Evolutionary conservation across 768 basidiomycete genomes (phyloP), one percentile per base, ranked within the genome.

Genomic region (Rhizopogon roseolus): DNA sequence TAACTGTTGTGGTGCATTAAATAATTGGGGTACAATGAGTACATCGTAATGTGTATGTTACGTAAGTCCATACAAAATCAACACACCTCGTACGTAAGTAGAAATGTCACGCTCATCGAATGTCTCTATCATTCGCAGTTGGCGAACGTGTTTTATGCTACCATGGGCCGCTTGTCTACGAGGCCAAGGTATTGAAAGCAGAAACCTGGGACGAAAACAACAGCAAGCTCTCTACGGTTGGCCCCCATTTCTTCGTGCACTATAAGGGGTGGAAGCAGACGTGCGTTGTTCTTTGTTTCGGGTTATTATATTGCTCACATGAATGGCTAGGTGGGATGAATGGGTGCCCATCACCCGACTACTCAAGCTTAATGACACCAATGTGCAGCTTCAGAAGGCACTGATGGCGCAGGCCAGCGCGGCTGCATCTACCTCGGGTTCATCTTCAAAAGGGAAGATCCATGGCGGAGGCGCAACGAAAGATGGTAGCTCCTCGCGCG

Each of bases 181-280:
- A 96, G 71, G 95, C 95, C 10, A 96, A 98, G 70, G 77, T 98
- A n/a, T 79, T 95, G 60, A 79, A 84, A 60, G 66, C 69, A 10
- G 83, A 86, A 55, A 77, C 73, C 39, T 86, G 84, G 71, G 82
- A 85, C 54, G 85, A 87, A 60, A 69, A 75, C 16, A 84, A 75
- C 52, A 80, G 85, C 1, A 76, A 81, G 40, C 77, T 81, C 5
- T 82, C 84, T 6, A 66, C 70, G 9, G 68, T 80, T 2, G 96
- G 95, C 6, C 81, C 84, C 4, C 92, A 96, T 62, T 98, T 92
- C 71, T 86, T 90, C 56, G 95, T 99, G 38, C 97, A 99, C 69
- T 99, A 99, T 78, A 97, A 98, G 71, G 97, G 97, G 8, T 99
- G 97, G 97, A 99, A 98, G 68, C 90, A 93, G 69, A 95, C 92